Conservation (phyloP, 805 yeast genomes). For the Lipomyces orientalis region DNA sequence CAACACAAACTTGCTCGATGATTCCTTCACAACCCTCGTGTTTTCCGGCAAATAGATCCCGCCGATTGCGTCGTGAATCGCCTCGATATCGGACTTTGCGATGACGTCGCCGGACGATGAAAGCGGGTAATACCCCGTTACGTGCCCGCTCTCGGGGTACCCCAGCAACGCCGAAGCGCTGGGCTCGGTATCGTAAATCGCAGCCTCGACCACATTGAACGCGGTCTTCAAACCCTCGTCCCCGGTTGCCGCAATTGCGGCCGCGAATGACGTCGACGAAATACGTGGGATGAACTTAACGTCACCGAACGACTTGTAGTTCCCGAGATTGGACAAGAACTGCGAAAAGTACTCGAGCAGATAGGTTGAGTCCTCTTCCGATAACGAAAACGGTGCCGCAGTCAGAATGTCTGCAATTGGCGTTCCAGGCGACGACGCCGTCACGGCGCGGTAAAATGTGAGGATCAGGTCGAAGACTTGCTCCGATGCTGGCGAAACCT, state of each 20-base stretch:
- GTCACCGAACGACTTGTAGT: slow-evolving; percentile 90
- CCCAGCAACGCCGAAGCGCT: slow-evolving; percentile 66
- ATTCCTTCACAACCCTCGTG: slow-evolving; percentile 69
- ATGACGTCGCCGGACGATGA: slow-evolving; percentile 45
- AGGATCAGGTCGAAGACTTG: slow-evolving; percentile 72
- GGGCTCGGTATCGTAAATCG: slow-evolving; percentile 58
- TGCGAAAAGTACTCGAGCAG: slow-evolving; percentile 69
- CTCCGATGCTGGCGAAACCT: slow-evolving; percentile 84
- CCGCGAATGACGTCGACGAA: slow-evolving; percentile 54
- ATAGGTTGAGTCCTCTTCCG: slow-evolving; percentile 48
- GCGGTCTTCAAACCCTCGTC: slow-evolving; percentile 46
- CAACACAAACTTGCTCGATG: slow-evolving; percentile 56
- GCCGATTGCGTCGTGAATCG: slow-evolving; percentile 70
- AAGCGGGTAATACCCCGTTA: slow-evolving; percentile 72
- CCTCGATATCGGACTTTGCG: slow-evolving; percentile 66
- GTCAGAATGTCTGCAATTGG: slow-evolving; percentile 29
- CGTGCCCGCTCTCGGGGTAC: slow-evolving; percentile 77
- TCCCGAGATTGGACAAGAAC: slow-evolving; percentile 67
- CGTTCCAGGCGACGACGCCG: slow-evolving; percentile 48
- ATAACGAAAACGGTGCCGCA: slow-evolving; percentile 35
- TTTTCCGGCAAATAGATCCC: slow-evolving; percentile 74
- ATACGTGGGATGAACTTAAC: slow-evolving; percentile 79
- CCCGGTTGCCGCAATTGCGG: slow-evolving; percentile 50
- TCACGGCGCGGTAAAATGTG: slow-evolving; percentile 57
- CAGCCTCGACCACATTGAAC: slow-evolving; percentile 45